Evolutionary conservation across 176 grass and related monocot species (phyloP).

Genomic region (Pontederia paniculata): DNA sequence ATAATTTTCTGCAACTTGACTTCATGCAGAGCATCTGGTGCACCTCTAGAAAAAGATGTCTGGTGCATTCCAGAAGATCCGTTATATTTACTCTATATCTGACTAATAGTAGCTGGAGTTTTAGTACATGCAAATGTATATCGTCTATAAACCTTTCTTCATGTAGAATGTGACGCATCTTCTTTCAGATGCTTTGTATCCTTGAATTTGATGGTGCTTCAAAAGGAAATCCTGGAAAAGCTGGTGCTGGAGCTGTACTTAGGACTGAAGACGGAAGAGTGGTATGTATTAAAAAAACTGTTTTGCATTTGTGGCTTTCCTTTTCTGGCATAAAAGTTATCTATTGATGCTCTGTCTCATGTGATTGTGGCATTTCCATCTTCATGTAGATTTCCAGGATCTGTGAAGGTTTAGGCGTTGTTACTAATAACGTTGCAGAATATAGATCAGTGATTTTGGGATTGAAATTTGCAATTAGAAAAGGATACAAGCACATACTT

Average conservation of each 20-base stretch:
- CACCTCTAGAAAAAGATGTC: too few species aligned
- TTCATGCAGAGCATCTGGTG: too few species aligned
- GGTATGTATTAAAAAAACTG: conserved; percentile 22
- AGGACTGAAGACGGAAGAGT: conserved; percentile 57
- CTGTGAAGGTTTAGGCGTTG: conserved; percentile 63
- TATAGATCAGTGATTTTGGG: conserved; percentile 59
- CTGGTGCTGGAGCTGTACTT: conserved; percentile 75
- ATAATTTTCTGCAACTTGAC: too few species aligned
- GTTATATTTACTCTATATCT: too few species aligned
- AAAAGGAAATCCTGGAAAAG: conserved; percentile 90
- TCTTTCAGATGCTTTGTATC: conserved; percentile 46
- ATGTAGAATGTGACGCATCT: not conserved
- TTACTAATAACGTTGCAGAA: conserved; percentile 82
- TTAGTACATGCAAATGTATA: too few species aligned
- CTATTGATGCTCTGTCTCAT: conserved; percentile 15
- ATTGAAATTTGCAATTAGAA: conserved; percentile 44
- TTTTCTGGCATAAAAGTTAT: conserved; percentile 11
- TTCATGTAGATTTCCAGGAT: conserved; percentile 52
- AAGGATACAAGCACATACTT: conserved; percentile 59
- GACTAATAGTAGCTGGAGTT: too few species aligned
- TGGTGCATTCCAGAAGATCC: too few species aligned
- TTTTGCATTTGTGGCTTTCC: not conserved
- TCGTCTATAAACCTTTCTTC: too few species aligned
- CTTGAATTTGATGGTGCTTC: conserved; percentile 78
- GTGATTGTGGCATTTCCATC: not conserved